phyloP scores from a whole-genome alignment of 805 yeast species.

The Kazachstania africana region DNA sequence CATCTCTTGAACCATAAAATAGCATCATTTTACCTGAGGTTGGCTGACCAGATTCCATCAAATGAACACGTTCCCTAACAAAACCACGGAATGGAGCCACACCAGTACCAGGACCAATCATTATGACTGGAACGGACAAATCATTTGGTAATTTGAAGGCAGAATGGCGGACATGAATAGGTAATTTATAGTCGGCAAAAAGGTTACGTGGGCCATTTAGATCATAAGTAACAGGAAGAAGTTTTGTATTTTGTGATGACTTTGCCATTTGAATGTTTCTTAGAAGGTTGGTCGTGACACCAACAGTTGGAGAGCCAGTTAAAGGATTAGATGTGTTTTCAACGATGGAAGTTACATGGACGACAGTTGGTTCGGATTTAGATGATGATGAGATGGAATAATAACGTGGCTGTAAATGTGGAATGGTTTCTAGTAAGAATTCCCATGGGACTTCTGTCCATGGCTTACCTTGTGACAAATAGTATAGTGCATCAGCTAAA shows the following conservation, averaged over 20 bases:
- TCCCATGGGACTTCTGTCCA: constrained; percentile 79
- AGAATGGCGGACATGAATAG: constrained; percentile 89
- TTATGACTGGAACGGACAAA: constrained; percentile 70
- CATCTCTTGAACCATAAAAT: constrained; percentile 80
- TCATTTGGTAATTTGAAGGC: constrained; percentile 87
- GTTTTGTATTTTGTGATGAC: constrained; percentile 28
- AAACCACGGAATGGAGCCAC: constrained; percentile 98
- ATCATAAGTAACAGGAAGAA: constrained; percentile 46
- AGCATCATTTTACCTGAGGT: constrained; percentile 62
- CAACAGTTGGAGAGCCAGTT: constrained; percentile 30
- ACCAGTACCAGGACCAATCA: constrained; percentile 98
- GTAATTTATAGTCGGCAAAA: constrained; percentile 42
- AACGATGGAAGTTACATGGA: constrained; percentile 86
- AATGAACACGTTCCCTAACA: constrained; percentile 70
- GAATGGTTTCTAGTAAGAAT: constrained; percentile 68
- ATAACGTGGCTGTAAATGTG: constrained; percentile 85
- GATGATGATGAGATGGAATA: constrained; percentile 93
- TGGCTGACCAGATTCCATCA: constrained; percentile 29
- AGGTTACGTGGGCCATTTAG: constrained; percentile 75
- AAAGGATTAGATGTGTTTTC: constrained; percentile 40
- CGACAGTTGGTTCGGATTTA: constrained; percentile 54
- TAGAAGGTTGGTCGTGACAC: constrained; percentile 85
- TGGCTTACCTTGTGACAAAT: constrained; percentile 47
- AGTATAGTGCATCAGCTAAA: constrained; percentile 60
- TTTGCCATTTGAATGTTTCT: constrained; percentile 57